phyloP scores from a whole-genome alignment of 495 filamentous ascomycete species.

The Aspergillus diversus region DNA sequence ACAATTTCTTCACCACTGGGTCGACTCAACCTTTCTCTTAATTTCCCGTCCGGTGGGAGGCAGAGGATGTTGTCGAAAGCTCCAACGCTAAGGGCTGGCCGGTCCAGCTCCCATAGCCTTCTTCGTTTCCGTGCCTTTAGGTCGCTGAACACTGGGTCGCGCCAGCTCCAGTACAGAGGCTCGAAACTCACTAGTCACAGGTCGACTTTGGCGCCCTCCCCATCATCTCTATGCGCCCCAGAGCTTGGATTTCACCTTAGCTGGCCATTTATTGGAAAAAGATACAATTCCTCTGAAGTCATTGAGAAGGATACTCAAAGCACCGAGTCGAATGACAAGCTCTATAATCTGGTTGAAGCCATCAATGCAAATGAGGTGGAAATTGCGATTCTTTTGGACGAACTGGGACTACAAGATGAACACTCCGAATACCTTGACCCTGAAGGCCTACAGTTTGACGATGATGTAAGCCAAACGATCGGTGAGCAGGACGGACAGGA shows the following conservation, averaged over 20 bases:
- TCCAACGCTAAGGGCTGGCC: slow-evolving; percentile 35
- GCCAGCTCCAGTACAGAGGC: slow-evolving; percentile 34
- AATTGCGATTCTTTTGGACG: slow-evolving; percentile 40
- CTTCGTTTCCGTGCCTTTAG: slow-evolving; percentile 26
- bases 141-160: slow-evolving; percentile 28
- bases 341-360: slow-evolving; percentile 44
- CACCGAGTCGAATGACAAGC: slow-evolving; percentile 28
- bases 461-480: slow-evolving; percentile 28
- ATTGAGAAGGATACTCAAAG: slow-evolving; percentile 21
- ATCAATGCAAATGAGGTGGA: slow-evolving; percentile 42
- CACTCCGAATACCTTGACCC: slow-evolving; percentile 25
- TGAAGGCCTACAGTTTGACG: slow-evolving; percentile 27
- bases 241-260: not conserved
- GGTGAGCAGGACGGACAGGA: slow-evolving; percentile 40
- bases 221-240: slow-evolving; percentile 6
- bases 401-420: slow-evolving; percentile 38
- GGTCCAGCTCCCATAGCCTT: slow-evolving; percentile 33
- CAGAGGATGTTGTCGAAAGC: slow-evolving; percentile 42
- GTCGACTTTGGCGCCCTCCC: slow-evolving; percentile 4
- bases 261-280: slow-evolving; percentile 20
- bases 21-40: slow-evolving; percentile 11
- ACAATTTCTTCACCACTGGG: slow-evolving; percentile 20
- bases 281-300: slow-evolving; percentile 35
- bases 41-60: slow-evolving; percentile 18
- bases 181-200: slow-evolving; percentile 25